Evolutionary conservation across 2,329 filamentous ascomycete species (phyloP).

Genomic region (Metarhizium rileyi): DNA sequence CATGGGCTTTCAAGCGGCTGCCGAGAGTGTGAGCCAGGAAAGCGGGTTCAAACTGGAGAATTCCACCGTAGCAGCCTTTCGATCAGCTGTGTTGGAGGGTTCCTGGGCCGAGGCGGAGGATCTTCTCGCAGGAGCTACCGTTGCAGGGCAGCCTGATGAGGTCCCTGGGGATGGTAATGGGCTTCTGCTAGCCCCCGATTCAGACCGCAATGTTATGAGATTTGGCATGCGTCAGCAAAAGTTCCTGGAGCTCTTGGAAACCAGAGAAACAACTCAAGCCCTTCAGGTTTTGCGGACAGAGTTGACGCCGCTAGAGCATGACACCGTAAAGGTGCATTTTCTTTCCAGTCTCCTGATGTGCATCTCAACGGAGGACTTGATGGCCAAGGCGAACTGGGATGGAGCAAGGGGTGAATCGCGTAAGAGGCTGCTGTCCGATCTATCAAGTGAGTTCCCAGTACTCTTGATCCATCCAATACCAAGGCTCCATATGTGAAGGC

Average conservation of each 20-base stretch:
- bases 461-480: not conserved
- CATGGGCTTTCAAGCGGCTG: slow-evolving; percentile 74
- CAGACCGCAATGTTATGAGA: slow-evolving; percentile 69
- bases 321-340: slow-evolving; percentile 67
- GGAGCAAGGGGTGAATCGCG: slow-evolving; percentile 69
- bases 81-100: slow-evolving; percentile 68
- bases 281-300: slow-evolving; percentile 79
- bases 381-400: slow-evolving; percentile 72
- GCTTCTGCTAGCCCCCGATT: slow-evolving; percentile 64
- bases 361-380: slow-evolving; percentile 64
- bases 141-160: slow-evolving; percentile 18
- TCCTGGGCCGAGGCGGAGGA: slow-evolving; percentile 79
- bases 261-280: slow-evolving; percentile 61
- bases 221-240: slow-evolving; percentile 91
- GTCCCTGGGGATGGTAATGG: slow-evolving; percentile 38
- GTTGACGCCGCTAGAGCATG: slow-evolving; percentile 75
- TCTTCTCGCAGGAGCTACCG: slow-evolving; percentile 53
- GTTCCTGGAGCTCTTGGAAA: slow-evolving; percentile 81
- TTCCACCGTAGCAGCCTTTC: slow-evolving; percentile 75
- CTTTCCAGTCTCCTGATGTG: slow-evolving; percentile 91
- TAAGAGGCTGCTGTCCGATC: slow-evolving; percentile 62
- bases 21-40: slow-evolving; percentile 63
- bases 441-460: slow-evolving; percentile 58
- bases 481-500: not conserved
- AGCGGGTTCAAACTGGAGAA: slow-evolving; percentile 86